Evolutionary conservation across 345 rosid species (phyloP).

Genomic region (Citrus glauca): DNA sequence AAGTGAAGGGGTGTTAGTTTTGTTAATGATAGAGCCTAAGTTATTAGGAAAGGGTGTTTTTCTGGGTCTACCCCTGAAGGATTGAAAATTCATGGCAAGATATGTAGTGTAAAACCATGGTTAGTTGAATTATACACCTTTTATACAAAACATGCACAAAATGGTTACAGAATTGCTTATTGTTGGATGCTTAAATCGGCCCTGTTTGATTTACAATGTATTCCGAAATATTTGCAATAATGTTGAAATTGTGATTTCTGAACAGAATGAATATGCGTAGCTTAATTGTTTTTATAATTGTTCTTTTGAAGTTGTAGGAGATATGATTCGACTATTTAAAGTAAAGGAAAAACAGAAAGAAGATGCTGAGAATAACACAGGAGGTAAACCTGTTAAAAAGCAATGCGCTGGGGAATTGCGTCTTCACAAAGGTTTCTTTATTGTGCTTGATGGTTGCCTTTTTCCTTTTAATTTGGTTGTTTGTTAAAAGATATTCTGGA

Average conservation of each 20-base stretch:
- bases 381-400: conserved; percentile 54
- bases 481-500: neutral
- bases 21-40: neutral
- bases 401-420: conserved; percentile 88
- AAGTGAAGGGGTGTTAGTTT: neutral
- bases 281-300: neutral
- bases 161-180: neutral
- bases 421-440: conserved; percentile 68
- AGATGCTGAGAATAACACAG: conserved; percentile 59
- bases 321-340: conserved; percentile 77
- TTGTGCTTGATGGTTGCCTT: neutral
- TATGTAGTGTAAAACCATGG: neutral
- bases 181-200: neutral
- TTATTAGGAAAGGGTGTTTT: neutral
- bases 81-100: neutral
- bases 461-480: neutral
- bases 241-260: neutral
- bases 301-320: conserved; percentile 20
- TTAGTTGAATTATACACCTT: neutral
- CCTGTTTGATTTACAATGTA: neutral
- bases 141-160: neutral
- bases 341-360: conserved; percentile 88
- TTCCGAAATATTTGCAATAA: neutral
- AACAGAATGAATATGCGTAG: neutral
- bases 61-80: neutral